These are phyloP conservation scores for Pyrenochaeta sp. DNA, from an alignment of 2,329 filamentous ascomycete species.

Conservation along the genomic window DNA sequence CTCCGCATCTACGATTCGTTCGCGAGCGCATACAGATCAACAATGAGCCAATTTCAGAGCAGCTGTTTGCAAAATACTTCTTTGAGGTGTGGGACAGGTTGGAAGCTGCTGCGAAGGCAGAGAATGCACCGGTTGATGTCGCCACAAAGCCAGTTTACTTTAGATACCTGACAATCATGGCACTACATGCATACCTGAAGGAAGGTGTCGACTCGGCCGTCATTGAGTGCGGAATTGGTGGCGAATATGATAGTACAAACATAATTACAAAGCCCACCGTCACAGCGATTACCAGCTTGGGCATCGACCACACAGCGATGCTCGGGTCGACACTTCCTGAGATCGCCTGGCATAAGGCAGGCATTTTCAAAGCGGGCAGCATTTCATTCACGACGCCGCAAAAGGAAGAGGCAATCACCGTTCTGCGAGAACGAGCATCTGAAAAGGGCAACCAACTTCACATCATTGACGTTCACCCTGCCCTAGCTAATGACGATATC, in stretches of 20 bases:
- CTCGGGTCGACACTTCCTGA: slow-evolving; percentile 80
- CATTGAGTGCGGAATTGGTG: slow-evolving; percentile 93
- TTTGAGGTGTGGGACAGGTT: slow-evolving; percentile 83
- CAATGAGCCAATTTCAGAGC: slow-evolving; percentile 72
- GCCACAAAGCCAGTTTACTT: slow-evolving; percentile 88
- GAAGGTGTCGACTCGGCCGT: slow-evolving; percentile 82
- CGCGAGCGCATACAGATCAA: slow-evolving; percentile 86
- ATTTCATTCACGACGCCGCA: slow-evolving; percentile 71
- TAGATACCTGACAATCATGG: slow-evolving; percentile 87
- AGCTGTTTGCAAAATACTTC: slow-evolving; percentile 77
- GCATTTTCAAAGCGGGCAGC: slow-evolving; percentile 77
- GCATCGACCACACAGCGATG: slow-evolving; percentile 85
- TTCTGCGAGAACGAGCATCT: slow-evolving; percentile 64
- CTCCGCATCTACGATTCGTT: slow-evolving; percentile 83
- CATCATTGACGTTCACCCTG: slow-evolving; percentile 59
- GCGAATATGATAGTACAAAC: slow-evolving; percentile 93
- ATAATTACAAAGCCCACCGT: slow-evolving; percentile 76
- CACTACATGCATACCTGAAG: slow-evolving; percentile 80
- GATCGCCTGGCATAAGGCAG: slow-evolving; percentile 93
- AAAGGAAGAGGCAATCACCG: slow-evolving; percentile 61
- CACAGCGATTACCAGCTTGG: slow-evolving; percentile 79
- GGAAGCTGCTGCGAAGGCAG: slow-evolving; percentile 61
- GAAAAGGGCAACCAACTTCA: slow-evolving; percentile 59
- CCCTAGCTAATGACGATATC: slow-evolving; percentile 54
- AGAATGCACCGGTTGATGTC: slow-evolving; percentile 59